phyloP scores from a whole-genome alignment of 176 grass and related monocot species.

The Avena eriantha region DNA sequence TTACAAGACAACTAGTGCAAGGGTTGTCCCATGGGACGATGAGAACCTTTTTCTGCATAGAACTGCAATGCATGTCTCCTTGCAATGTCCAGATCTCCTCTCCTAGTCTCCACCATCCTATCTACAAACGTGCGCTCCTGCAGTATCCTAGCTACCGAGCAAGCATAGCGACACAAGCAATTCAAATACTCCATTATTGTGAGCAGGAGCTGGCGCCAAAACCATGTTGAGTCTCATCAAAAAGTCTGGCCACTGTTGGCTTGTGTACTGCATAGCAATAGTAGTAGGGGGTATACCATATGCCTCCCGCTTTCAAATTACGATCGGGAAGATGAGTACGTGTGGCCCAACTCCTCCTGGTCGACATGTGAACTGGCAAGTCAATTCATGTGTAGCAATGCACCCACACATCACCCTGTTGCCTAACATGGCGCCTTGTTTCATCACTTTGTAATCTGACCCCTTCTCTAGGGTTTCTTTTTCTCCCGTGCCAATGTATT shows the following conservation, averaged over 20 bases:
- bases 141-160: neutral
- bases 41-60: constrained; percentile 1
- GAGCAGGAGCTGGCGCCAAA: constrained; percentile 2
- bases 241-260: constrained; percentile 13
- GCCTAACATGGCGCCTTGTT: constrained; percentile 34
- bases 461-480: neutral
- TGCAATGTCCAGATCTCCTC: neutral
- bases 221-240: constrained; percentile 28
- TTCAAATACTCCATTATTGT: constrained; percentile 17
- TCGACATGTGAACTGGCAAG: constrained; percentile 27
- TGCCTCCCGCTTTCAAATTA: neutral
- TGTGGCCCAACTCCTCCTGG: constrained; percentile 31
- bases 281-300: neutral
- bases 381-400: constrained; percentile 19
- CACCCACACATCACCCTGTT: constrained; percentile 35
- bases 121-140: neutral
- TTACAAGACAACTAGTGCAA: neutral
- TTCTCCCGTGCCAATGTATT: neutral
- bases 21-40: neutral
- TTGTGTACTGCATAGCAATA: neutral
- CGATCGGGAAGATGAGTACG: neutral
- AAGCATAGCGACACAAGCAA: neutral
- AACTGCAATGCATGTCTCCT: neutral
- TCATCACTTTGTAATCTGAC: neutral
- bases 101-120: neutral